Percentiles rank a stretch among this genome's conserved stretches.
phyloP scores from a whole-genome alignment of 768 basidiomycete genomes.

The Russula olivacea region DNA sequence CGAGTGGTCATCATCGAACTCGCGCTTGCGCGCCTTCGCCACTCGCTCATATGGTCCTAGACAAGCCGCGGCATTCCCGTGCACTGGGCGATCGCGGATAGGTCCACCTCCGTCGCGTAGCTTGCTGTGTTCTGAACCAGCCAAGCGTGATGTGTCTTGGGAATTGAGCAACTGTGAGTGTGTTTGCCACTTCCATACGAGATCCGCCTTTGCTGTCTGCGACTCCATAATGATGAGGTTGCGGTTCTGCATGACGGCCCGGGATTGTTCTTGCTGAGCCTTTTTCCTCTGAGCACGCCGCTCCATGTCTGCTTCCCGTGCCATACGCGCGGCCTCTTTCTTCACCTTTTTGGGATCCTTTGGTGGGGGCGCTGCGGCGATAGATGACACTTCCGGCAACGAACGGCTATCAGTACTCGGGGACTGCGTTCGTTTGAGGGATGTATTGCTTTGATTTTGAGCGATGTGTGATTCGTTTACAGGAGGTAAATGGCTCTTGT shows the following conservation, averaged over 20 bases:
- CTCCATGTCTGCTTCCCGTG: conserved; percentile 78
- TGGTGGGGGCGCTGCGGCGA: conserved; percentile 35
- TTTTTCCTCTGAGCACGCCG: conserved; percentile 70
- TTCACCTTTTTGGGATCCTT: conserved; percentile 69
- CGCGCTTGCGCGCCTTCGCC: conserved; percentile 72
- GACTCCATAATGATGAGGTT: conserved; percentile 63
- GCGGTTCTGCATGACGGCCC: conserved; percentile 89
- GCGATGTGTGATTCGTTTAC: conserved; percentile 63
- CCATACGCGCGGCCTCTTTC: conserved; percentile 74
- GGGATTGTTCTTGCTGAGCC: conserved; percentile 78
- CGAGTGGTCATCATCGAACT: conserved; percentile 87
- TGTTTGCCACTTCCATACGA: conserved; percentile 53
- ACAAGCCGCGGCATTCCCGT: conserved; percentile 6
- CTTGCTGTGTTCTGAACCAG: conserved; percentile 28
- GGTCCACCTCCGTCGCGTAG: conserved; percentile 56
- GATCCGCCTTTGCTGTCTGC: conserved; percentile 40
- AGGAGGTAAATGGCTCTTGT: conserved; percentile 65
- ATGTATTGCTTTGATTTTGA: conserved; percentile 41
- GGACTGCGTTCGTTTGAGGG: conserved; percentile 74
- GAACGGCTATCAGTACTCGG: conserved; percentile 67
- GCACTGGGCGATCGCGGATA: conserved; percentile 42
- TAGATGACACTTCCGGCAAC: conserved; percentile 44
- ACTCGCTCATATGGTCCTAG: conserved; percentile 54
- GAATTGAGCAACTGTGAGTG: conserved; percentile 35
- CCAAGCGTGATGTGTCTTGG: conserved; percentile 26